A percentile compares a stretch with the other conserved stretches of the same genome.
Conservation (phyloP, 2,329 filamentous ascomycete genomes). For the Phaeosphaeriaceae sp. region DNA sequence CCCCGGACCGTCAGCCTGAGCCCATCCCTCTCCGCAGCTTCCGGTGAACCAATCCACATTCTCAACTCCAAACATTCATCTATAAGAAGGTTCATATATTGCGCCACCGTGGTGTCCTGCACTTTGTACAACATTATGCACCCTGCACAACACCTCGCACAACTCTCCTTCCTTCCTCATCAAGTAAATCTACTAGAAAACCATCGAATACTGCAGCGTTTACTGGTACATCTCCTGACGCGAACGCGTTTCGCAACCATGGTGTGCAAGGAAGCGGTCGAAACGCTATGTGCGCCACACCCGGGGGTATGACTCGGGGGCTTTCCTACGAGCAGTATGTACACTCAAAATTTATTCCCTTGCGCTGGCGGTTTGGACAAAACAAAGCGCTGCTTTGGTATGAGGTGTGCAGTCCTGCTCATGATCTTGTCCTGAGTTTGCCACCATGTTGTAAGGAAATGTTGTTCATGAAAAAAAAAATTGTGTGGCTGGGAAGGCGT, state of each 20-base stretch:
- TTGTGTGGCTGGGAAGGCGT: background rate
- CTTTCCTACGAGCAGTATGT: background rate
- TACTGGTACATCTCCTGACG: slow-evolving; percentile 5
- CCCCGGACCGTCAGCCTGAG: background rate
- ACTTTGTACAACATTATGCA: background rate
- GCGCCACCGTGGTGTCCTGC: background rate
- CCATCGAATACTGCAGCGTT: slow-evolving; percentile 4
- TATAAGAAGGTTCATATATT: background rate
- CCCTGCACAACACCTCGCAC: background rate
- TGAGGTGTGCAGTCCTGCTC: too few relatives aligned
- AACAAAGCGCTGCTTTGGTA: too few relatives aligned
- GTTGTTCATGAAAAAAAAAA: background rate
- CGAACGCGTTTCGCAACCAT: slow-evolving; percentile 1
- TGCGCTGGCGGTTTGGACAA: too few relatives aligned
- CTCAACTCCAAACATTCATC: too few relatives aligned
- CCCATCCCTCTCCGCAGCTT: background rate
- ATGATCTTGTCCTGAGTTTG: too few relatives aligned
- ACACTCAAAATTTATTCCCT: too few relatives aligned
- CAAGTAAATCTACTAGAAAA: background rate
- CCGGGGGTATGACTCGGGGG: background rate
- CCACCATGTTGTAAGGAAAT: background rate
- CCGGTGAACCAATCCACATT: too few relatives aligned
- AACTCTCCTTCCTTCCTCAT: background rate
- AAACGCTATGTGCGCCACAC: slow-evolving; percentile 1
- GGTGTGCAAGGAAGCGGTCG: background rate